Base-by-base conservation (phyloP, 106 monocot genomes). In the Apostasia ramifera region DNA sequence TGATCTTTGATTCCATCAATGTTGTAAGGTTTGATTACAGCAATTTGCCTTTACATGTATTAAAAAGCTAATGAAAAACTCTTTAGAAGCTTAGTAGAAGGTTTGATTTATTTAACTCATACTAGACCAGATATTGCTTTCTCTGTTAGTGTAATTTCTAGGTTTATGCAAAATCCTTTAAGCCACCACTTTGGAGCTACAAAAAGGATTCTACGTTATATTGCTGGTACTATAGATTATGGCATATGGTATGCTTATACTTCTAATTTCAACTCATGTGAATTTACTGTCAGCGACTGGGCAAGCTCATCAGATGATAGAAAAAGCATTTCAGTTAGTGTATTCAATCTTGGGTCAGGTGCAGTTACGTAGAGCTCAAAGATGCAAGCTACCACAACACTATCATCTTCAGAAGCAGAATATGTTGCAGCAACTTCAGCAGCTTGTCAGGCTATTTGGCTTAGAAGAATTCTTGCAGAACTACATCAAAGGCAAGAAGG, bases 31-130 rank as follows among this genome's bases (percentile, higher is more conserved):
- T 26, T 26, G 26, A 26, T 26, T n/a, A n/a, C n/a, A n/a, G 11
- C 12, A 55, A 11, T 55, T 55, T 55, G 4, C 55, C 55, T 55
- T 55, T 55, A 55, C 11, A 55, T 55, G 55, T 11, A 55, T 55
- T 55, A 42, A 14, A 12, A 51, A 9, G 2, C 49, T 2, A 51
- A 63, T 72, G 63, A 49, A n/a, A 72, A 40, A 72, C 0, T 2
- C 1, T 72, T 52, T 8, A 38, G 62, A 44, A 58, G 58, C 67
- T 67, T 60, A 42, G 49, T 75, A 59, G 68, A 58, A n/a, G 67
- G 58, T 52, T 74, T 75, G 53, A 52, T 60, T 43, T 75, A 75
- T 63, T 54, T 72, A 64, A 75, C 59, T 67, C 67, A 59, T 40
- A 75, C 50, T 59, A 75, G 67, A 50, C 57, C 47, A 47, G 47